Percentiles rank a stretch among this genome's conserved stretches.
Evolutionary conservation across 306 rosid genomes (phyloP).

Genomic region (Cucumis sativus): Cucumber_9930_V3 NC_026660.2:8939501-8940000

Average conservation of each 20-base stretch:
- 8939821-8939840: slow-evolving; percentile 12
- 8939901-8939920: slow-evolving; percentile 59
- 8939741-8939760: slow-evolving; percentile 49
- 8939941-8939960: slow-evolving; percentile 24
- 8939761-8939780: slow-evolving; percentile 43
- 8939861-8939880: slow-evolving; percentile 10
- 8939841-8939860: slow-evolving; percentile 15
- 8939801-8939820: slow-evolving; percentile 24
- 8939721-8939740: slow-evolving; percentile 70
- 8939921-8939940: slow-evolving; percentile 74
- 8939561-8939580: neutral
- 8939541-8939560: neutral
- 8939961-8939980: neutral
- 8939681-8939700: slow-evolving; percentile 48
- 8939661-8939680: slow-evolving; percentile 51
- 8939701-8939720: slow-evolving; percentile 67
- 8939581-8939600: neutral
- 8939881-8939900: slow-evolving; percentile 32
- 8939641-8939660: slow-evolving; percentile 28
- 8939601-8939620: neutral
- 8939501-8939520: neutral
- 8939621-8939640: neutral
- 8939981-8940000: neutral
- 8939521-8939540: neutral
- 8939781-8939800: slow-evolving; percentile 28